A percentile compares a stretch with the other conserved stretches of the same genome.
Conservation (phyloP, 164 flowering plant genomes). For the Litsea cubeba region DNA sequence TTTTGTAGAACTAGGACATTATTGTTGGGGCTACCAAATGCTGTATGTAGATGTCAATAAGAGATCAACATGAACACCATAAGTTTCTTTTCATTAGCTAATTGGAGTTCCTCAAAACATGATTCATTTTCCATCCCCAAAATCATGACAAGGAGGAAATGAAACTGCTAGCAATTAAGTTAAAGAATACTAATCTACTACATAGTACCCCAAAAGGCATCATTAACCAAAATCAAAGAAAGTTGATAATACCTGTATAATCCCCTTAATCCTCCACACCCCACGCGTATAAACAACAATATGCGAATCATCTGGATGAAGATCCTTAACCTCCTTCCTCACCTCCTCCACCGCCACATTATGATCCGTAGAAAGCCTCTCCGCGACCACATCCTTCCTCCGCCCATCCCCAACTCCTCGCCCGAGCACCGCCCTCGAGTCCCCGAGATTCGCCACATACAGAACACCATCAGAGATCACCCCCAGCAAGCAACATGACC, state of each 20-base stretch:
- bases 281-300: slow-evolving; percentile 73
- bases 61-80: no score
- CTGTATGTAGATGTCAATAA: no score
- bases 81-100: no score
- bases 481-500: slow-evolving; percentile 46
- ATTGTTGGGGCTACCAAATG: no score
- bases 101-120: no score
- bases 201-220: no score
- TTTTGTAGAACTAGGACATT: no score
- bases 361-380: slow-evolving; percentile 79
- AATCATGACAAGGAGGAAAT: no score
- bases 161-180: no score
- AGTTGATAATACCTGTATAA: slow-evolving; percentile 66
- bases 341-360: slow-evolving; percentile 82
- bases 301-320: slow-evolving; percentile 91
- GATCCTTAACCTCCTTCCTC: slow-evolving; percentile 66
- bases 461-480: slow-evolving; percentile 31
- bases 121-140: no score
- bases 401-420: slow-evolving; percentile 13
- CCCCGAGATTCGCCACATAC: slow-evolving; percentile 46
- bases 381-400: slow-evolving; percentile 34
- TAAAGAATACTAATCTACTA: no score
- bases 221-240: no score
- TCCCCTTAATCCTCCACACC: slow-evolving; percentile 95
- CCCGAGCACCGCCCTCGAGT: slow-evolving; percentile 44